Evolutionary conservation across 805 yeast genomes (phyloP).

Genomic region (Metschnikowia baotianmanensis): DNA sequence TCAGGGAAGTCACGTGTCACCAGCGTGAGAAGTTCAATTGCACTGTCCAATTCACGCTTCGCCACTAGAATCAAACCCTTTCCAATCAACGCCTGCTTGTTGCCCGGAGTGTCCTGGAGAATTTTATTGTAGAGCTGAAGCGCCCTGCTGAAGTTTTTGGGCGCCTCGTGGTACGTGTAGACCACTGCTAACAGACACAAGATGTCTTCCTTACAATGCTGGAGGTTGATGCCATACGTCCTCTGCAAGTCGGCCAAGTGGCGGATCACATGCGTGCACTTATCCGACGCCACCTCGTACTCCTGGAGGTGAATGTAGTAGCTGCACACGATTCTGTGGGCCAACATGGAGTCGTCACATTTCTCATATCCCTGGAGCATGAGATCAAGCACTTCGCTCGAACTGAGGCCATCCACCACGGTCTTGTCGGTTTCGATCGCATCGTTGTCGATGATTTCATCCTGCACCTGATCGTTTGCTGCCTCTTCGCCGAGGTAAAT

Average conservation of each 20-base stretch:
- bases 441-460: conserved; percentile 13
- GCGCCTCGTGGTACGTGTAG: conserved; percentile 85
- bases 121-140: conserved; percentile 65
- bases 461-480: conserved; percentile 4
- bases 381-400: conserved; percentile 50
- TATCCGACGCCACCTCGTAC: conserved; percentile 59
- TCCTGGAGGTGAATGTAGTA: conserved; percentile 60
- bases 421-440: conserved; percentile 11
- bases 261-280: conserved; percentile 59
- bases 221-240: conserved; percentile 46
- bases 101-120: conserved; percentile 37
- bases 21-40: conserved; percentile 49
- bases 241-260: conserved; percentile 48
- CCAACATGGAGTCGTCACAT: conserved; percentile 47
- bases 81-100: conserved; percentile 70
- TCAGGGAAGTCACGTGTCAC: conserved; percentile 51
- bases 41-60: conserved; percentile 53
- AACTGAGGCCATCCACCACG: conserved; percentile 24
- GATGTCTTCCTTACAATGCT: conserved; percentile 55
- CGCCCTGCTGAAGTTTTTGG: conserved; percentile 80
- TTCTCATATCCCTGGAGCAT: conserved; percentile 50
- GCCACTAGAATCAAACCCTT: conserved; percentile 77
- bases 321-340: conserved; percentile 61
- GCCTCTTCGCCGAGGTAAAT: conserved; percentile 11
- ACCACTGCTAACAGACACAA: conserved; percentile 68